phyloP scores from a whole-genome alignment of 768 basidiomycete species.

The Omphalotus guepiniiformis region DNA sequence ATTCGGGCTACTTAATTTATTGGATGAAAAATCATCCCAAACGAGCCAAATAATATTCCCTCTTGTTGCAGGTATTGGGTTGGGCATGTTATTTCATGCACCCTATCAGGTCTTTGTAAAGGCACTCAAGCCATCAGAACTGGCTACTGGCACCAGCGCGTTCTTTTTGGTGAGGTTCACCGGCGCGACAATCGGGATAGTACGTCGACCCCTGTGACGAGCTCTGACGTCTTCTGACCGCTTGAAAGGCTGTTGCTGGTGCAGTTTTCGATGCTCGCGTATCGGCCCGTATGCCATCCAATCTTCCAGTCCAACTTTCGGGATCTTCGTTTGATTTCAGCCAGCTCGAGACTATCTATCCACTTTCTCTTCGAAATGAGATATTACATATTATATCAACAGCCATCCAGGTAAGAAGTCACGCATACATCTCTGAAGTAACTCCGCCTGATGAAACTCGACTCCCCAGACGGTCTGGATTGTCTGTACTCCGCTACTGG shows the following conservation, averaged over 20 bases:
- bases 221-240: slow-evolving; percentile 10
- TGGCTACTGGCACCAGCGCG: slow-evolving; percentile 78
- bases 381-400: slow-evolving; percentile 52
- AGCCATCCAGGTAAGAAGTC: slow-evolving; percentile 62
- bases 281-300: slow-evolving; percentile 43
- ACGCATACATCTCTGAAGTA: neutral
- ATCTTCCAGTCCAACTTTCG: slow-evolving; percentile 35
- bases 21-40: slow-evolving; percentile 48
- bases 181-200: slow-evolving; percentile 78
- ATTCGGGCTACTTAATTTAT: slow-evolving; percentile 62
- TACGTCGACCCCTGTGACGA: slow-evolving; percentile 29
- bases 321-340: slow-evolving; percentile 53
- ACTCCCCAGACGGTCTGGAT: slow-evolving; percentile 62
- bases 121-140: slow-evolving; percentile 57
- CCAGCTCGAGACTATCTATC: slow-evolving; percentile 41
- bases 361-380: slow-evolving; percentile 38
- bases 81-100: slow-evolving; percentile 83
- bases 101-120: slow-evolving; percentile 78
- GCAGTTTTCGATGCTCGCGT: slow-evolving; percentile 63
- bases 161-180: slow-evolving; percentile 88
- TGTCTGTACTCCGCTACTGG: slow-evolving; percentile 66
- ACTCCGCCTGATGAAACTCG: slow-evolving; percentile 10
- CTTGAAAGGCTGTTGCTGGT: slow-evolving; percentile 65
- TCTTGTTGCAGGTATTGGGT: slow-evolving; percentile 67
- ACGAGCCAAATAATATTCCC: slow-evolving; percentile 52